Base-by-base conservation (phyloP, 2,329 filamentous ascomycete genomes). In the Botrytis tulipae region DNA sequence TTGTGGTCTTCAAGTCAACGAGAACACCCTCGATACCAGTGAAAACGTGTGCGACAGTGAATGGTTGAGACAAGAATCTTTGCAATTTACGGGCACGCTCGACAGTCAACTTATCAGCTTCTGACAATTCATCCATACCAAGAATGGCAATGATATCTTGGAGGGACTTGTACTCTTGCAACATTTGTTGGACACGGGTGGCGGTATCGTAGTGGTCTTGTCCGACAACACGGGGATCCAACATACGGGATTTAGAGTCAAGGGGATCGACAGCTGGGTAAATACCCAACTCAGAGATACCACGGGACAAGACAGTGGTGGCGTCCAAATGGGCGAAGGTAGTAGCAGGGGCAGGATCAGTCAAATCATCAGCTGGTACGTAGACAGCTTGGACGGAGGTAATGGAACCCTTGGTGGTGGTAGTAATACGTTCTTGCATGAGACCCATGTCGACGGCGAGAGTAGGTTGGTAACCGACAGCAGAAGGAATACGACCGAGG, bases 261-360 rank as follows among this genome's bases (percentile, higher is more conserved):
- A 99, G 95, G 87, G 96, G 96, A 86, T 99, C 96, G 90, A 99
- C 96, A 82, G 96, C 96, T 82, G 96, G 96, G 91, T 99, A 99
- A 89, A 98, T 99, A 94, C 96, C 96, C 91, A 99, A 90, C 90
- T 99, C 96, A 80, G 96, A 98, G 85, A 99, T 99, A 95, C 96
- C 95, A 93, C 96, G 95, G 83, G 96, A 99, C 90, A 99, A 90
- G 85, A 98, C 96, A 91, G 96, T 99, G 86, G 96, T 99, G 90
- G 96, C 96, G 89, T 99, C 96, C 92, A 99, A 93, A 87, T 99
- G 96, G 85, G 96, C 96, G 87, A 99, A 99, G 86, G 96, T 99
- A 86, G 96, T 98, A 85, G 96, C 96, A 81, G 96, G 96, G 80
- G 96, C 96, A 87, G 96, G 96, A 88, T 99, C 96, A 89, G 96